phyloP scores from a whole-genome alignment of 352 stramenopile genomes.

The Phytophthora hybrid region DNA sequence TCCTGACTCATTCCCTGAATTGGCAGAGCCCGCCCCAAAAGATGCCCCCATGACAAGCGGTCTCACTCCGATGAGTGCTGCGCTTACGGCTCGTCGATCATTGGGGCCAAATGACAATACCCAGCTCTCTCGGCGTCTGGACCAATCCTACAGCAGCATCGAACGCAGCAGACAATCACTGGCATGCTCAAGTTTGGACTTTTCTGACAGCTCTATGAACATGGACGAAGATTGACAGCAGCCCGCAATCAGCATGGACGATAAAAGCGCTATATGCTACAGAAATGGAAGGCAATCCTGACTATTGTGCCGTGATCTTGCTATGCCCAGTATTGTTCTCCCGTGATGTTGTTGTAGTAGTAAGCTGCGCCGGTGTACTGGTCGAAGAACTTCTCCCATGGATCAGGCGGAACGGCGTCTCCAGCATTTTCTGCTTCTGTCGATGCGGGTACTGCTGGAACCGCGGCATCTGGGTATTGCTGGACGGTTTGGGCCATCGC shows the following conservation, averaged over 20 bases:
- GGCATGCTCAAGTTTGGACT: conserved; percentile 69
- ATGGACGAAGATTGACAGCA: conserved; percentile 55
- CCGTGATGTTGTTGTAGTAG: conserved; percentile 91
- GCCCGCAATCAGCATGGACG: neutral
- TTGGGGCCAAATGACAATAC: conserved; percentile 15
- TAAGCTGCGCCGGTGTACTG: conserved; percentile 87
- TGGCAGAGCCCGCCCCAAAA: conserved; percentile 33
- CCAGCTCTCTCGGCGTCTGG: conserved; percentile 35
- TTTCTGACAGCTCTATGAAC: conserved; percentile 83
- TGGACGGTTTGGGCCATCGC: conserved; percentile 30
- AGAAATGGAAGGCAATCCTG: conserved; percentile 13
- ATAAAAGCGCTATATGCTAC: conserved; percentile 2
- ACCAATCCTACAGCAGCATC: conserved; percentile 81
- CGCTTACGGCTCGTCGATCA: conserved; percentile 32
- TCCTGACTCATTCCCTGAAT: conserved; percentile 46
- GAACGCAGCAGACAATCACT: conserved; percentile 66
- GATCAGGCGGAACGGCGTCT: conserved; percentile 54
- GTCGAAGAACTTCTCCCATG: conserved; percentile 90
- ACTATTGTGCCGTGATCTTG: conserved; percentile 15
- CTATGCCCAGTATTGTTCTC: conserved; percentile 86
- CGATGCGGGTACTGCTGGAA: neutral
- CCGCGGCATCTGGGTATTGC: conserved; percentile 27
- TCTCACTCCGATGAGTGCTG: conserved; percentile 41
- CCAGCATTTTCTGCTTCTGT: conserved; percentile 10
- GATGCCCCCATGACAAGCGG: conserved; percentile 47